These are phyloP conservation scores for Cylindrotheca fusiformis DNA, from an alignment of 108 stramenopile genomes.

Conservation along the genomic window DNA sequence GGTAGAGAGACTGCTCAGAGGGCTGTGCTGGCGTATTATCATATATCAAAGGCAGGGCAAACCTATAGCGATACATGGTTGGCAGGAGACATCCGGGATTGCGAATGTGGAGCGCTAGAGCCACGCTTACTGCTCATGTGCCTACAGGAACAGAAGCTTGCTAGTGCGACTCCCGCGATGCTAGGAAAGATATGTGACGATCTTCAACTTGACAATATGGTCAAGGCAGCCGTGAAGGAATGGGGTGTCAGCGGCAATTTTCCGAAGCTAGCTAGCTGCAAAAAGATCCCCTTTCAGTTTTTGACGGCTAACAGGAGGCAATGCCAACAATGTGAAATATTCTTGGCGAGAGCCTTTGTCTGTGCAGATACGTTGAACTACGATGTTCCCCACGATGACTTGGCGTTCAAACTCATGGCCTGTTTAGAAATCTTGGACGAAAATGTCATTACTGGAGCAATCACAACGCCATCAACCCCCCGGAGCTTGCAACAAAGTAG, in stretches of 20 bases:
- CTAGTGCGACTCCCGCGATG: background rate
- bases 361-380: constrained; percentile 6
- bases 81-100: constrained; percentile 16
- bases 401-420: background rate
- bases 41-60: constrained; percentile 9
- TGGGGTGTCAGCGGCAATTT: constrained; percentile 2
- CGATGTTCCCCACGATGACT: background rate
- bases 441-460: too few species aligned
- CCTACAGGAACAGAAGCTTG: constrained; percentile 18
- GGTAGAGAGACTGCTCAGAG: constrained; percentile 10
- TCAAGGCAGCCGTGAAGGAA: constrained; percentile 7
- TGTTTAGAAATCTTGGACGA: background rate
- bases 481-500: too few species aligned
- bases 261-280: constrained; percentile 6
- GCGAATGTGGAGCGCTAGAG: constrained; percentile 1
- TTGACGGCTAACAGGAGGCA: background rate
- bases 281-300: background rate
- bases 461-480: too few species aligned
- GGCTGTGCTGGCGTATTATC: constrained; percentile 2
- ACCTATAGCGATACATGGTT: constrained; percentile 14
- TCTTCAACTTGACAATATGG: constrained; percentile 4
- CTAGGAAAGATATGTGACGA: constrained; percentile 7
- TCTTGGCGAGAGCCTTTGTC: constrained; percentile 16
- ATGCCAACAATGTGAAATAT: constrained; percentile 19
- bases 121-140: constrained; percentile 13